Evolutionary conservation across 176 grass and related monocot species (phyloP).

Genomic region (Rhynchospora tenuis): DNA sequence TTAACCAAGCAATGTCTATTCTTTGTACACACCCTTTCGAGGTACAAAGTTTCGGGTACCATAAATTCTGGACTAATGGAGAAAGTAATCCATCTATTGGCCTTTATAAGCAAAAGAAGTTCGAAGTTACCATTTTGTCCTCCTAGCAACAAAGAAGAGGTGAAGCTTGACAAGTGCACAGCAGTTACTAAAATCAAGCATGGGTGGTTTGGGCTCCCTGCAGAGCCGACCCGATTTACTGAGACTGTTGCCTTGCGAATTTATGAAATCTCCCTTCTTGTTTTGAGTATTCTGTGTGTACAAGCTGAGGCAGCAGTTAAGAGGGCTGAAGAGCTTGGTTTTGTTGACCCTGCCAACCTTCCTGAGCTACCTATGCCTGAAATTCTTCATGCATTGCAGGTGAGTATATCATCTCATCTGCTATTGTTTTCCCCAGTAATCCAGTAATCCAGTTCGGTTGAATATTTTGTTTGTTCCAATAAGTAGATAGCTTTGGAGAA

Average conservation of each 20-base stretch:
- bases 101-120: conserved; percentile 79
- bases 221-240: conserved; percentile 52
- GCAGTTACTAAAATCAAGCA: conserved; percentile 52
- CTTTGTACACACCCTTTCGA: conserved; percentile 71
- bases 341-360: conserved; percentile 74
- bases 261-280: conserved; percentile 81
- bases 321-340: conserved; percentile 72
- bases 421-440: not conserved
- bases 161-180: conserved; percentile 43
- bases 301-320: conserved; percentile 71
- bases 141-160: conserved; percentile 59
- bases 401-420: conserved; percentile 14
- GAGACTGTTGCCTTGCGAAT: conserved; percentile 63
- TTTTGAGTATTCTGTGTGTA: conserved; percentile 81
- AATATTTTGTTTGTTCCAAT: not conserved
- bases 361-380: conserved; percentile 94
- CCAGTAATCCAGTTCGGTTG: not conserved
- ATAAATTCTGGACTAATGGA: conserved; percentile 73
- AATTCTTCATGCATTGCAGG: conserved; percentile 92
- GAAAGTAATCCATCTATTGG: conserved; percentile 75
- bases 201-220: conserved; percentile 64
- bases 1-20: conserved; percentile 66
- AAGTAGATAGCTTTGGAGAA: not conserved
- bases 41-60: conserved; percentile 54
- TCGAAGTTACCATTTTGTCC: conserved; percentile 40